These are phyloP conservation scores for Yamadazyma sp. DNA, from an alignment of 805 yeast species.

Conservation along the genomic window DNA sequence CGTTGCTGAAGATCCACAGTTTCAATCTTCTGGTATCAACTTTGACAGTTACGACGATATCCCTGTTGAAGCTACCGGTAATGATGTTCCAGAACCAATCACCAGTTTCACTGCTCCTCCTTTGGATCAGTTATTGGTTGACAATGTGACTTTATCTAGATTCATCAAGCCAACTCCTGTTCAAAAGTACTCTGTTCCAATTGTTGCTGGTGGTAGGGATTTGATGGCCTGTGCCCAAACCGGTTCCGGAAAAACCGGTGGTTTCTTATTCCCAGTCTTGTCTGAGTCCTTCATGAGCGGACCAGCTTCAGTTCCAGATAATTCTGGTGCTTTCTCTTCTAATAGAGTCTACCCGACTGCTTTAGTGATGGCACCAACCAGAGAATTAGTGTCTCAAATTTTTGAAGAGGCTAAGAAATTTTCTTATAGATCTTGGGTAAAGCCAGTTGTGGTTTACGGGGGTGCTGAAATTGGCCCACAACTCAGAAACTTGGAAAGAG, in stretches of 20 bases:
- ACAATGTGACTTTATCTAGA: slow-evolving; percentile 84
- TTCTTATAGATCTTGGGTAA: slow-evolving; percentile 97
- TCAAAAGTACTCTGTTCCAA: slow-evolving; percentile 90
- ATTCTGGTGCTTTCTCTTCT: slow-evolving; percentile 54
- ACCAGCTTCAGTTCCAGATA: slow-evolving; percentile 61
- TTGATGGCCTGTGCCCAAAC: slow-evolving; percentile 98
- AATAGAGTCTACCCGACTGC: slow-evolving; percentile 93
- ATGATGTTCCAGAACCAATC: slow-evolving; percentile 91
- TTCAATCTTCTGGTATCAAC: slow-evolving; percentile 96
- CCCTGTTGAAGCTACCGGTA: slow-evolving; percentile 97
- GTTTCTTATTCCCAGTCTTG: slow-evolving; percentile 96
- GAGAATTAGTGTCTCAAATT: slow-evolving; percentile 98
- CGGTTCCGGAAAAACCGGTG: slow-evolving; percentile 99
- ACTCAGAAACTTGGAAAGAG: slow-evolving; percentile 83
- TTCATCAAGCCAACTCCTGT: slow-evolving; percentile 97
- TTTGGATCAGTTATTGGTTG: slow-evolving; percentile 78
- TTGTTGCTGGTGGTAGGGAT: slow-evolving; percentile 85
- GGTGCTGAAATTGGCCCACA: slow-evolving; percentile 94
- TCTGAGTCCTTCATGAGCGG: slow-evolving; percentile 88
- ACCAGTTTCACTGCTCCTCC: slow-evolving; percentile 88
- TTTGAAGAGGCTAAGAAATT: slow-evolving; percentile 94
- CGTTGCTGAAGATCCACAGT: slow-evolving; percentile 63
- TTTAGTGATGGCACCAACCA: slow-evolving; percentile 95
- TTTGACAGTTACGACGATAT: slow-evolving; percentile 98
- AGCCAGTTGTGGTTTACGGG: slow-evolving; percentile 95